Conservation (phyloP, 305 asterid genomes). For the Fraxinus greggii region DNA sequence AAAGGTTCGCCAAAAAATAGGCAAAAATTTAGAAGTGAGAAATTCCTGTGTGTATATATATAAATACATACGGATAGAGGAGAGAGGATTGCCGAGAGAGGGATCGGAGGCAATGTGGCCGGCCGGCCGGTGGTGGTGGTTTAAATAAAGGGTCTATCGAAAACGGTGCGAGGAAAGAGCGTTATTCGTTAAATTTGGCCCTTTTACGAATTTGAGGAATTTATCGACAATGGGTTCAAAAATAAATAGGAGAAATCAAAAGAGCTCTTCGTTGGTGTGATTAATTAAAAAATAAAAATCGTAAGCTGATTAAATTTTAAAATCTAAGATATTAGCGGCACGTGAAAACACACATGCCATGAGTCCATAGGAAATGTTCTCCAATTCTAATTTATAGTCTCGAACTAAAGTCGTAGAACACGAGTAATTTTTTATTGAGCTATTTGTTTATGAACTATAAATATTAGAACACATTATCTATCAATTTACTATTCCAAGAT, state of each 20-base stretch:
- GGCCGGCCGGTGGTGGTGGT: neutral
- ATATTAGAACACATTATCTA: too few relatives aligned
- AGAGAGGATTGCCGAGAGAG: neutral
- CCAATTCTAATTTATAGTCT: too few relatives aligned
- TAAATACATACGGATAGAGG: neutral
- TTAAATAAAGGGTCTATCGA: neutral
- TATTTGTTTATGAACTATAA: too few relatives aligned
- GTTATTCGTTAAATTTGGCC: neutral
- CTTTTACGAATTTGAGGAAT: neutral
- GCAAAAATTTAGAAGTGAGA: neutral
- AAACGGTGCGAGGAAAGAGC: neutral
- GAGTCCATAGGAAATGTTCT: too few relatives aligned
- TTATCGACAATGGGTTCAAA: neutral
- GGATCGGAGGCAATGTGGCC: neutral
- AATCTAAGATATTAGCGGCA: too few relatives aligned
- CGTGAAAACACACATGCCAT: too few relatives aligned
- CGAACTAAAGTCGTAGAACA: too few relatives aligned
- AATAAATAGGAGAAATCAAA: neutral
- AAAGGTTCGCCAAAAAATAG: neutral
- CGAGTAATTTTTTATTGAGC: too few relatives aligned
- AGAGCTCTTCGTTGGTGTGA: neutral
- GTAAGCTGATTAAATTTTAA: too few relatives aligned
- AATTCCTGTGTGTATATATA: neutral
- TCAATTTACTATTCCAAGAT: too few relatives aligned
- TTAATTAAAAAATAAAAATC: too few relatives aligned